These are phyloP conservation scores for Nidularia sp. DNA, from an alignment of 768 basidiomycete species.

Conservation along the genomic window DNA sequence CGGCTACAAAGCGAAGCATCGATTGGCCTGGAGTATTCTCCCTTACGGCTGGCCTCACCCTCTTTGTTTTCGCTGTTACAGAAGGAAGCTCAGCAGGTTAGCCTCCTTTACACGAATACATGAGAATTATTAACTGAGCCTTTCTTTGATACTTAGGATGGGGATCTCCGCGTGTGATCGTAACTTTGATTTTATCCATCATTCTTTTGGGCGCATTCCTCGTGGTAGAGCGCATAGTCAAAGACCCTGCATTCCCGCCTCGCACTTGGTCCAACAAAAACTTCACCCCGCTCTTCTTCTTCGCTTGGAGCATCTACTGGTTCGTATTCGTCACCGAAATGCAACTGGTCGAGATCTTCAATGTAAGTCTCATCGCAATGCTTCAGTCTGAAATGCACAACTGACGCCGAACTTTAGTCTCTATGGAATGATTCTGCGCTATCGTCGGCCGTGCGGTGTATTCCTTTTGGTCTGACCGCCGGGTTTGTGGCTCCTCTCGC, in stretches of 20 bases:
- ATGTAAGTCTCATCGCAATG: neutral
- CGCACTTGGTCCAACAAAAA: neutral
- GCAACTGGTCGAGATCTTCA: conserved; percentile 2
- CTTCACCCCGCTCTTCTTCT: neutral
- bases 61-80: conserved; percentile 30
- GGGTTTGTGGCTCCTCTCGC: neutral
- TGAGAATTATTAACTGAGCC: neutral
- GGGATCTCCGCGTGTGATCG: neutral
- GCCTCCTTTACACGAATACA: conserved; percentile 8
- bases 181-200: neutral
- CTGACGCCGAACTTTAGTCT: neutral
- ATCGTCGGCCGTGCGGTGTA: neutral
- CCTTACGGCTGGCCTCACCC: conserved; percentile 9
- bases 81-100: conserved; percentile 33
- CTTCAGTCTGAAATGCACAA: conserved; percentile 12
- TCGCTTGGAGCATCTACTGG: neutral
- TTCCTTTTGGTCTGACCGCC: neutral
- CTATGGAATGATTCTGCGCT: neutral
- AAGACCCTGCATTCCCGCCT: neutral
- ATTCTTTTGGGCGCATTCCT: neutral
- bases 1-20: neutral
- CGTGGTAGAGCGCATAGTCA: neutral
- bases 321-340: neutral
- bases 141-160: conserved; percentile 1
- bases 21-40: neutral